These are phyloP conservation scores for Lentinus brumalis DNA, from an alignment of 768 basidiomycete species.

Conservation along the genomic window DNA sequence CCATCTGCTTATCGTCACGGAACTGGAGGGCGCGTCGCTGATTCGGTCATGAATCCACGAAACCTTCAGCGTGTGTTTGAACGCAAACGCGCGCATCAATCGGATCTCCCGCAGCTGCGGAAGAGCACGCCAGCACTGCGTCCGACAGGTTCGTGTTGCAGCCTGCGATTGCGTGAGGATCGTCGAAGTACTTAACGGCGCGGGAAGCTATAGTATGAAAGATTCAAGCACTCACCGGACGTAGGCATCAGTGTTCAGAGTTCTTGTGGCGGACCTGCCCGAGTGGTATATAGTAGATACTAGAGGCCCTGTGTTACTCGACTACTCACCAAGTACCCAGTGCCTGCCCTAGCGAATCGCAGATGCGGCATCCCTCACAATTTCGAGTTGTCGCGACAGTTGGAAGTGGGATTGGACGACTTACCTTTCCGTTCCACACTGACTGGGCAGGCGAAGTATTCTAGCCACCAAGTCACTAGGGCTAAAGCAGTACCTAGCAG, in stretches of 20 bases:
- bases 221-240: constrained; percentile 16
- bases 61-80: constrained; percentile 8
- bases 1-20: constrained; percentile 33
- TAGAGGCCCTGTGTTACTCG: too few relatives aligned
- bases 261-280: constrained; percentile 28
- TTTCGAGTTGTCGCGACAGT: too few relatives aligned
- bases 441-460: too few relatives aligned
- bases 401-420: too few relatives aligned
- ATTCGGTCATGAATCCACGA: constrained; percentile 35
- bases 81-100: constrained; percentile 22
- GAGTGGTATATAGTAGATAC: background rate
- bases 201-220: background rate
- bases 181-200: background rate
- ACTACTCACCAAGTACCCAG: too few relatives aligned
- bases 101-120: constrained; percentile 34
- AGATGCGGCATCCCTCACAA: too few relatives aligned
- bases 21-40: constrained; percentile 26
- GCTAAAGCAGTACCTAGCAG: too few relatives aligned
- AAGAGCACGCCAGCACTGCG: constrained; percentile 33
- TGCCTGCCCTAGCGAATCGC: too few relatives aligned
- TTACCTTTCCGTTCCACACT: too few relatives aligned
- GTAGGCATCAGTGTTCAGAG: constrained; percentile 30
- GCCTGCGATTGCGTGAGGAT: constrained; percentile 18
- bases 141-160: constrained; percentile 37
- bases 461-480: too few relatives aligned